phyloP scores from a whole-genome alignment of 441 rosid species.

The Kokia cookei region DNA sequence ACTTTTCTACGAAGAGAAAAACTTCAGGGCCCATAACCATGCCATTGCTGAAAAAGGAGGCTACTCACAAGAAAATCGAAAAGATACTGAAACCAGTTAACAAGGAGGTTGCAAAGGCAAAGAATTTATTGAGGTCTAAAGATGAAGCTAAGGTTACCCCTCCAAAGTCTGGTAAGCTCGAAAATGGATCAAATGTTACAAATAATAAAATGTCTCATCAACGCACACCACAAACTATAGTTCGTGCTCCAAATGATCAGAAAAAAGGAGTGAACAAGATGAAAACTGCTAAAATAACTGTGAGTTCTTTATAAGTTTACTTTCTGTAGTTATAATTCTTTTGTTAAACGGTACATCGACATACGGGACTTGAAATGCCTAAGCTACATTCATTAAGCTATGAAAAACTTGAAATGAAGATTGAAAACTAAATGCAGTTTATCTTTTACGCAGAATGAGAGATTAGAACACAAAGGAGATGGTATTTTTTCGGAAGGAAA shows the following conservation, averaged over 20 bases:
- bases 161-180: conserved; percentile 27
- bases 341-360: neutral
- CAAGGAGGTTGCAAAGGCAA: conserved; percentile 31
- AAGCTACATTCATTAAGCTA: neutral
- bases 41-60: conserved; percentile 23
- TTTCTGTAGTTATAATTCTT: conserved; percentile 3
- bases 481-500: conserved; percentile 11
- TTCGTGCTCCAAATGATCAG: conserved; percentile 8
- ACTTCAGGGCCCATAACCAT: conserved; percentile 14
- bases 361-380: neutral
- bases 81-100: conserved; percentile 28
- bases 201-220: conserved; percentile 19
- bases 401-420: neutral
- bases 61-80: conserved; percentile 18
- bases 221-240: neutral
- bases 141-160: conserved; percentile 25
- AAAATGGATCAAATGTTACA: conserved; percentile 20
- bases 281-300: conserved; percentile 15
- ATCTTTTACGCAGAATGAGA: conserved; percentile 41
- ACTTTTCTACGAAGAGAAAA: conserved; percentile 27
- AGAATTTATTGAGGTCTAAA: conserved; percentile 26
- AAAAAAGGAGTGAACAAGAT: conserved; percentile 13
- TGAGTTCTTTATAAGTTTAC: conserved; percentile 21
- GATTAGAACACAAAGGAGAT: conserved; percentile 27
- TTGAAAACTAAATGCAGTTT: conserved; percentile 2